Evolutionary conservation across 345 rosid genomes (phyloP).

Genomic region (Bruguiera sexangula): DNA sequence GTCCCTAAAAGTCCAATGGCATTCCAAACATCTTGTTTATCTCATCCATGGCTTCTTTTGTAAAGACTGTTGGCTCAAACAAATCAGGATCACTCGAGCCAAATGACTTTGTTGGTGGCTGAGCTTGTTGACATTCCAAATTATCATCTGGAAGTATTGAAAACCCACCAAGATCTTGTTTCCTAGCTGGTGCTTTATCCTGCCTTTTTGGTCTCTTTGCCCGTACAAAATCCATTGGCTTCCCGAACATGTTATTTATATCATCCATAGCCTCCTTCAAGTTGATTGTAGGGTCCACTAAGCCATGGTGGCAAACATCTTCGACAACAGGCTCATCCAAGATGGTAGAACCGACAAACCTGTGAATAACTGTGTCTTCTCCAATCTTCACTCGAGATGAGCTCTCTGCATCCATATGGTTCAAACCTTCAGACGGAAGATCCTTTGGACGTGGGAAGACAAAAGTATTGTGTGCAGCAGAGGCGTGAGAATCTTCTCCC

Average conservation of each 20-base stretch:
- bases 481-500: constrained; percentile 15
- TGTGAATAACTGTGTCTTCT: constrained; percentile 80
- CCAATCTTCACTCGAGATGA: constrained; percentile 48
- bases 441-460: constrained; percentile 64
- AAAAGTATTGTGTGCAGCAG: constrained; percentile 37
- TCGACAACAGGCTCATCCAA: constrained; percentile 74
- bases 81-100: constrained; percentile 43
- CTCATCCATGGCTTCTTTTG: constrained; percentile 86
- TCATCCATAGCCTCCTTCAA: constrained; percentile 95
- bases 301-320: constrained; percentile 95
- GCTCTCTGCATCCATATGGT: constrained; percentile 34
- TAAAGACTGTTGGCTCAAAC: constrained; percentile 74
- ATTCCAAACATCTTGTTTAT: constrained; percentile 77
- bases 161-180: constrained; percentile 49
- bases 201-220: constrained; percentile 56
- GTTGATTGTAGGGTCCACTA: constrained; percentile 95
- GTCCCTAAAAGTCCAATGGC: constrained; percentile 66
- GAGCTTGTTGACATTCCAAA: constrained; percentile 32
- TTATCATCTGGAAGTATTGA: constrained; percentile 78
- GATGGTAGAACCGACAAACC: constrained; percentile 84
- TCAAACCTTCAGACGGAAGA: constrained; percentile 51
- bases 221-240: constrained; percentile 87
- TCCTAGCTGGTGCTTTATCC: constrained; percentile 40
- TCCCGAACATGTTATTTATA: constrained; percentile 90
- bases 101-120: constrained; percentile 29